Percentiles rank a stretch among this genome's conserved stretches.
Conservation (phyloP, 306 rosid species). For the Vigna unguiculata region DNA sequence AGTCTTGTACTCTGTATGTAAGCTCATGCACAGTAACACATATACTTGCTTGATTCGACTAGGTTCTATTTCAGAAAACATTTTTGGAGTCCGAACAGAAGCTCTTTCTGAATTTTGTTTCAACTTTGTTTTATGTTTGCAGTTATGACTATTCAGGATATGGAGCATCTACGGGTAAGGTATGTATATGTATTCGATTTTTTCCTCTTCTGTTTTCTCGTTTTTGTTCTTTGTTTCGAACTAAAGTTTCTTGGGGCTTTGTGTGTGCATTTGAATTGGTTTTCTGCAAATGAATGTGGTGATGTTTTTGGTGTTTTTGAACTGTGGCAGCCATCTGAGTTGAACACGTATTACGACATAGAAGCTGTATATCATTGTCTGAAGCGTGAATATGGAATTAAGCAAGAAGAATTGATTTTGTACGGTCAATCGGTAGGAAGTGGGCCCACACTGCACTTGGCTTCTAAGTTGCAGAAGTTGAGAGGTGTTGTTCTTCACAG, state of each 20-base stretch:
- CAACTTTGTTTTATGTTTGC: conserved; percentile 50
- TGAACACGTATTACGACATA: conserved; percentile 90
- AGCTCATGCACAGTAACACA: background rate
- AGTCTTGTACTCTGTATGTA: conserved; percentile 12
- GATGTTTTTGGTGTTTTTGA: conserved; percentile 6
- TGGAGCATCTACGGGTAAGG: conserved; percentile 96
- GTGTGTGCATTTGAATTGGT: background rate
- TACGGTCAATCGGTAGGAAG: conserved; percentile 99
- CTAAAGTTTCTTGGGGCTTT: conserved; percentile 4
- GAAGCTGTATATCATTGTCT: conserved; percentile 95
- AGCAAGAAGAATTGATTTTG: conserved; percentile 88
- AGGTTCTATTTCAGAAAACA: background rate
- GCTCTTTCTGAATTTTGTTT: conserved; percentile 35
- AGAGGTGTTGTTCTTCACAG: conserved; percentile 99
- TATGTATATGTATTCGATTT: conserved; percentile 60
- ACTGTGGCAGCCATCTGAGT: conserved; percentile 82
- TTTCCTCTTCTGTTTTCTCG: background rate
- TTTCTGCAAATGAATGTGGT: conserved; percentile 24
- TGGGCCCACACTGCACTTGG: conserved; percentile 94
- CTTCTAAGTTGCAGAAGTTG: conserved; percentile 71
- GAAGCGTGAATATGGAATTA: conserved; percentile 74
- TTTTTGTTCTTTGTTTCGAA: background rate
- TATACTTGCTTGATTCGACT: background rate
- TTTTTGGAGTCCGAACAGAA: background rate
- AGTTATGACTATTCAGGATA: conserved; percentile 99